Evolutionary conservation across 2,329 filamentous ascomycete genomes (phyloP).

Genomic region (Cordyceps tenuipes): DNA sequence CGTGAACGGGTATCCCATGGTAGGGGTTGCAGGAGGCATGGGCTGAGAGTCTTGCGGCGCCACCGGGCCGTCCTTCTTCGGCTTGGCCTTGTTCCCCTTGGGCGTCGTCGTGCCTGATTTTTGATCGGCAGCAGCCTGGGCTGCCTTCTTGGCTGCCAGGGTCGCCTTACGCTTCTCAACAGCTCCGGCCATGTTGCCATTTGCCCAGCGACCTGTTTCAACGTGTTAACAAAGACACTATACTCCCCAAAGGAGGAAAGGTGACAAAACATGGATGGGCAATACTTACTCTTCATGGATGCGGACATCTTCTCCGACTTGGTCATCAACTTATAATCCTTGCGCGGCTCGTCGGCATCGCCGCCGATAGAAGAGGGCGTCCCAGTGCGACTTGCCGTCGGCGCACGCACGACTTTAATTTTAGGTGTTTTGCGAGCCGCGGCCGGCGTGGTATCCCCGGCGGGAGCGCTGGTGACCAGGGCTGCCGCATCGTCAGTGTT

Average conservation of each 20-base stretch:
- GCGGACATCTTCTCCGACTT: slow-evolving; percentile 60
- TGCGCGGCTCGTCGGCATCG: slow-evolving; percentile 33
- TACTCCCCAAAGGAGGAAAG: not conserved
- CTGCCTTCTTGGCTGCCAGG: slow-evolving; percentile 49
- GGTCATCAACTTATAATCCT: slow-evolving; percentile 53
- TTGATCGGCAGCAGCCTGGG: slow-evolving; percentile 33
- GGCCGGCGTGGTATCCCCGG: slow-evolving; percentile 1
- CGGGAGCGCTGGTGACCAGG: not conserved
- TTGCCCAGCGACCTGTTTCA: slow-evolving; percentile 46
- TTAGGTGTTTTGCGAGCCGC: slow-evolving; percentile 27
- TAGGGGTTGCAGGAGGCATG: slow-evolving; percentile 1
- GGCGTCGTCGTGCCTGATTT: slow-evolving; percentile 28
- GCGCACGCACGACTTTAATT: slow-evolving; percentile 30
- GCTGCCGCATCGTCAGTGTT: slow-evolving; percentile 5
- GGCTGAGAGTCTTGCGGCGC: slow-evolving; percentile 17
- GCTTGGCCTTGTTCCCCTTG: slow-evolving; percentile 28
- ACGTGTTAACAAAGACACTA: not conserved
- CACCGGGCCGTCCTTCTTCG: slow-evolving; percentile 25
- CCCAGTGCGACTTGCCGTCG: slow-evolving; percentile 21
- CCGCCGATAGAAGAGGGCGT: slow-evolving; percentile 22
- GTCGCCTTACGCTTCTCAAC: slow-evolving; percentile 54
- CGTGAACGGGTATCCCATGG: slow-evolving; percentile 1
- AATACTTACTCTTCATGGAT: slow-evolving; percentile 51
- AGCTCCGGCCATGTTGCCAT: slow-evolving; percentile 51
- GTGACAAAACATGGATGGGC: not conserved